phyloP scores from a whole-genome alignment of 768 basidiomycete genomes.

The Leucocoprinus sp. region DNA sequence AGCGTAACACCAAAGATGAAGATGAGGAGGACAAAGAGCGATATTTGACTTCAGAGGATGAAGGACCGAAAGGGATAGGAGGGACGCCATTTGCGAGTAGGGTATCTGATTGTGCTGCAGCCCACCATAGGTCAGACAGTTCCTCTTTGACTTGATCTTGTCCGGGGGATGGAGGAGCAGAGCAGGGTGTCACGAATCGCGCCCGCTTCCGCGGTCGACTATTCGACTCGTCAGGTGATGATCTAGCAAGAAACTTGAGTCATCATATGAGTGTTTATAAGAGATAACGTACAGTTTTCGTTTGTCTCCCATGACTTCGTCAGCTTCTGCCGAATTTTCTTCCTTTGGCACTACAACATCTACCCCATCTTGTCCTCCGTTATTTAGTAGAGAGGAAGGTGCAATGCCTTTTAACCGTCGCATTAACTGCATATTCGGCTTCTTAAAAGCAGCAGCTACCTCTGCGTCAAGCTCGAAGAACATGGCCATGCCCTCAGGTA shows the following conservation, averaged over 20 bases:
- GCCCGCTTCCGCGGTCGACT: conserved; percentile 55
- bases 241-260: neutral
- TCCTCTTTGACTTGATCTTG: conserved; percentile 30
- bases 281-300: conserved; percentile 40
- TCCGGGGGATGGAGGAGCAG: conserved; percentile 21
- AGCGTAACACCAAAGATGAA: neutral
- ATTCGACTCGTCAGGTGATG: conserved; percentile 20
- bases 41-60: conserved; percentile 20
- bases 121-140: conserved; percentile 64
- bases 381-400: conserved; percentile 25
- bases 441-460: conserved; percentile 23
- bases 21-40: neutral
- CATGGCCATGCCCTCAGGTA: conserved; percentile 62
- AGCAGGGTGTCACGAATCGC: conserved; percentile 37
- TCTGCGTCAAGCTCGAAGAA: conserved; percentile 56
- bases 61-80: conserved; percentile 33
- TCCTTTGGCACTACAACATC: conserved; percentile 11
- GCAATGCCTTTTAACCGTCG: conserved; percentile 30
- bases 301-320: conserved; percentile 46
- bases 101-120: conserved; percentile 52
- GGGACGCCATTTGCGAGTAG: conserved; percentile 63
- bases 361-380: conserved; percentile 25
- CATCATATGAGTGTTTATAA: neutral
- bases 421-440: conserved; percentile 15
- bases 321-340: conserved; percentile 20